Percentiles rank a stretch among this genome's conserved stretches.
These are phyloP conservation scores for Gamsiella multidivaricata DNA, from an alignment of 192 early-diverging fungal species.

Conservation along the genomic window DNA sequence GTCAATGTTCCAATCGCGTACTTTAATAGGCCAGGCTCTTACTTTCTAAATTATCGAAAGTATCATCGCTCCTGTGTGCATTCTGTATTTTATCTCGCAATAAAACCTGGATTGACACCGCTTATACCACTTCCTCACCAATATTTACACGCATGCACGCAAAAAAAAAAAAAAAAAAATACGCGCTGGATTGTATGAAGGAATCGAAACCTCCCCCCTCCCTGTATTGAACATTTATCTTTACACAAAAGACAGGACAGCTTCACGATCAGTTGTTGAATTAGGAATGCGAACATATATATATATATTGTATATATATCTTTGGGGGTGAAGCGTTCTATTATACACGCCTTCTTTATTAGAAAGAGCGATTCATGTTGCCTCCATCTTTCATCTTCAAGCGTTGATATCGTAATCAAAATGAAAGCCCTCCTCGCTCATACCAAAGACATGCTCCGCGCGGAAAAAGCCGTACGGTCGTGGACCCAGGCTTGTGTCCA, in stretches of 20 bases:
- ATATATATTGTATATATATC: no score
- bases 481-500: neutral
- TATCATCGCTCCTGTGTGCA: slow-evolving; percentile 47
- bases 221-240: no score
- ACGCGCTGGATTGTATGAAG: neutral
- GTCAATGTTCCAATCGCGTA: no score
- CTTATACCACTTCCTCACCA: slow-evolving; percentile 15
- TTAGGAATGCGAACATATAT: no score
- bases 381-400: neutral
- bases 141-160: no score
- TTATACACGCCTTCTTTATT: neutral
- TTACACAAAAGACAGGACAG: no score
- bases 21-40: slow-evolving; percentile 43
- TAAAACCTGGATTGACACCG: slow-evolving; percentile 54
- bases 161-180: slow-evolving; percentile 5
- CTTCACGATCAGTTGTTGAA: no score
- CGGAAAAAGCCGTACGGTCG: slow-evolving; percentile 21
- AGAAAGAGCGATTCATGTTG: neutral
- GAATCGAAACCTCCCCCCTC: no score
- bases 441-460: slow-evolving; percentile 46
- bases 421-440: slow-evolving; percentile 45
- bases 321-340: no score
- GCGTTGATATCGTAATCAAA: slow-evolving; percentile 37
- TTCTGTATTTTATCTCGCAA: slow-evolving; percentile 53
- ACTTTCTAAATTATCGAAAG: slow-evolving; percentile 50